phyloP scores from a whole-genome alignment of 208 protist species.

The Sergeia podlipaevii region DNA sequence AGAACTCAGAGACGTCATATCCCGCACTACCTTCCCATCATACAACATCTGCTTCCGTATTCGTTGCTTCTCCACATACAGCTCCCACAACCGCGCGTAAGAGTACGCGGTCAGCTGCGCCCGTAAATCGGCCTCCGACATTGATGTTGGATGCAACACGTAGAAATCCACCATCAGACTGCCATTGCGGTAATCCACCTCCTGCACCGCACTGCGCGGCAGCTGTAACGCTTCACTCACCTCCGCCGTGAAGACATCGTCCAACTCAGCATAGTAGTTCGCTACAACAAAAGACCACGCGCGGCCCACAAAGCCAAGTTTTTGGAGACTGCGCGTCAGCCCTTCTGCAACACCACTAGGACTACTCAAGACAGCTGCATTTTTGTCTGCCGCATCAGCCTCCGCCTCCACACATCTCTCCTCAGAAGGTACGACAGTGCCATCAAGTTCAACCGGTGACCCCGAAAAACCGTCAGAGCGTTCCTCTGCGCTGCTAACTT shows the following conservation, averaged over 20 bases:
- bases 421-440: no score
- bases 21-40: not conserved
- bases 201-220: not conserved
- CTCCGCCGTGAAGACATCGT: constrained; percentile 4
- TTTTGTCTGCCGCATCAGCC: no score
- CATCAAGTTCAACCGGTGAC: no score
- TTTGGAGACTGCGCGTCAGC: constrained; percentile 3
- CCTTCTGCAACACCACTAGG: not conserved
- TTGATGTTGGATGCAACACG: not conserved
- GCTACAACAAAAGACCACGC: constrained; percentile 7
- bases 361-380: no score
- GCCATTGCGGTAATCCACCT: not conserved
- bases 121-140: not conserved
- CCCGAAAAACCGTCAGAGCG: no score
- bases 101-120: constrained; percentile 4
- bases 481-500: no score
- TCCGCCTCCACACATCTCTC: no score
- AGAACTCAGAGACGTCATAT: not conserved
- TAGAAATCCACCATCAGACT: constrained; percentile 18
- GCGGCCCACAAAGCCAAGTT: constrained; percentile 16
- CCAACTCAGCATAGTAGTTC: constrained; percentile 1
- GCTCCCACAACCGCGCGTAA: constrained; percentile 13
- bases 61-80: constrained; percentile 10
- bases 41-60: constrained; percentile 8
- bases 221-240: constrained; percentile 1